Base-by-base conservation (phyloP, 345 rosid genomes). In the Bruguiera gymnorhiza region DNA sequence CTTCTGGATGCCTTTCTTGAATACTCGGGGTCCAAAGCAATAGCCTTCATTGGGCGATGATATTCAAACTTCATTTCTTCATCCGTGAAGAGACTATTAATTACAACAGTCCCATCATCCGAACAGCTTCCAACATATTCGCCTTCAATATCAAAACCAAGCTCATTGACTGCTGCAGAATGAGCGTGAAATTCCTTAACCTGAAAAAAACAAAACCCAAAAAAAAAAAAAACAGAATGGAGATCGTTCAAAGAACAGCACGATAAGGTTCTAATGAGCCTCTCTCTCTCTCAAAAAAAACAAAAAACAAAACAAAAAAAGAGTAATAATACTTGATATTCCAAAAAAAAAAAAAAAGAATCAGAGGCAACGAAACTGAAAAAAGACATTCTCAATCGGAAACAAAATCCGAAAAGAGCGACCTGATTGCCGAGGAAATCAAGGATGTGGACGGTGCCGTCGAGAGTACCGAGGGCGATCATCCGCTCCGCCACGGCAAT, bases 341-440 rank as follows among this genome's bases (percentile, higher is more conserved):
- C 29, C 29, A 27, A 27, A 2, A 27, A 31, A 31, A 31, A 31
- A 31, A 31, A 31, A 3, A 31, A 31, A 21, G 8, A 26, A 21
- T 39, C 6, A 21, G 70, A 71, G 37, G 64, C 8, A 19, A 55
- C 59, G 59, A 55, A 55, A 24, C 29, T 23, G 4, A 21, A 8
- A 31, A 31, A 5, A 9, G n/a, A 55, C 2, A 56, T 8, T 56
- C 60, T 56, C 60, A 16, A 56, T 21, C 5, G 6, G 29, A 24
- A 1, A 15, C 18, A 20, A 8, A 23, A 15, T 43, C 1, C 31
- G 4, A 43, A 43, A 23, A 30, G 52, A 56, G 76, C 60, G 7
- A 81, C 99, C 97, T 92, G 98, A 76, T 96, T 92, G 19, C 99
- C 99, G 21, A 92, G 83, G 69, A 96, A 96, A 85, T 92, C 99